Evolutionary conservation across 768 basidiomycete species (phyloP), one percentile per base, ranked within the genome.

Genomic region (Tylopilus sp.): DNA sequence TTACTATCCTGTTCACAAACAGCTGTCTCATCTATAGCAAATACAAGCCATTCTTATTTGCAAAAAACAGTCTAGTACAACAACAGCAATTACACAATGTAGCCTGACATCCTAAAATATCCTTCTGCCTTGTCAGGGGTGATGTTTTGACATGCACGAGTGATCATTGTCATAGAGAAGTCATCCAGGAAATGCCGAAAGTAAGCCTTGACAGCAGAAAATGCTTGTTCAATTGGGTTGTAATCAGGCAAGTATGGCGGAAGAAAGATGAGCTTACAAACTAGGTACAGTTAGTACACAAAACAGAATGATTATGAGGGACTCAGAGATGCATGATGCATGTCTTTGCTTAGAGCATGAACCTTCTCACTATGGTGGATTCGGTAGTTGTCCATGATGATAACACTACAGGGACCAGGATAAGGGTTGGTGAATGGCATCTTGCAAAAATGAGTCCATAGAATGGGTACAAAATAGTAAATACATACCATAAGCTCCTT

Each of bases 351-450:
- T 0, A 70, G 34, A n/a, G 34, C 22, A 4, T 14, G 22, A 7
- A 71, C 56, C 26, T 63, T 61, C 5, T 63, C 46, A 6, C 50
- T 41, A 16, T 67, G 54, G 33, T 68, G 64, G 22, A 67, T 69
- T 3, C 29, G n/a, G 21, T 58, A 63, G 21, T 66, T 70, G 26
- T 70, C 58, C 30, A 67, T 60, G 1, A 70, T 21, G 4, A 68
- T 44, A 1, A 70, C 26, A 12, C 48, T 55, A 3, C 1, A 6
- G 6, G 28, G 13, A 10, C 42, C 36, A 14, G 53, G 42, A 19
- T 58, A 58, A 0, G n/a, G 37, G 14, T 30, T 54, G 4, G 34
- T 57, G 5, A 57, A 30, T 3, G n/a, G n/a, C n/a, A n/a, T n/a
- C n/a, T n/a, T n/a, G n/a, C n/a, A n/a, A n/a, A n/a, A n/a, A n/a